Evolutionary conservation across 176 grass and related monocot species (phyloP).

Genomic region (Metroxylon sagu): DNA sequence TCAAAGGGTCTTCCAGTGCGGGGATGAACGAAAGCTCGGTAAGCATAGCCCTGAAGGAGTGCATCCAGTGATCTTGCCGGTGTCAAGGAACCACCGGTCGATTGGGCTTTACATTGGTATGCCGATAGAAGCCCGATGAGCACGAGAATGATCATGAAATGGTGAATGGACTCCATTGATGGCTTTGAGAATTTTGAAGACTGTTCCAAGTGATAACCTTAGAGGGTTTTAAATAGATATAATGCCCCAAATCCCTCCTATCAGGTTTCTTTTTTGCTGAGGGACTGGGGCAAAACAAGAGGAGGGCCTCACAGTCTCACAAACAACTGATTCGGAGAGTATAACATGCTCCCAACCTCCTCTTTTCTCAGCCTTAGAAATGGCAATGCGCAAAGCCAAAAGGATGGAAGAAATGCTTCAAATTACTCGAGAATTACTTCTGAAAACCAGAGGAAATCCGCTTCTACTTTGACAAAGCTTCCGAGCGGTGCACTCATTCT

Average conservation of each 20-base stretch:
- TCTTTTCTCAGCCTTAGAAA: no score
- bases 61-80: slow-evolving; percentile 44
- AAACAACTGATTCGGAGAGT: no score
- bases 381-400: no score
- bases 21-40: slow-evolving; percentile 39
- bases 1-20: slow-evolving; percentile 65
- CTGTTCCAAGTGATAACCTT: no score
- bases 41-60: slow-evolving; percentile 69
- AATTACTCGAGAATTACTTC: no score
- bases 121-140: slow-evolving; percentile 20
- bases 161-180: slow-evolving; percentile 23
- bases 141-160: slow-evolving; percentile 17
- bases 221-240: no score
- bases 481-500: not conserved
- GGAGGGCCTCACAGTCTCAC: no score
- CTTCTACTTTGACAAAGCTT: not conserved
- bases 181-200: not conserved
- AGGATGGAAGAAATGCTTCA: no score
- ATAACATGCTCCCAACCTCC: no score
- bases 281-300: no score
- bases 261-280: no score
- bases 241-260: no score
- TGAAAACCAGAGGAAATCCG: not conserved
- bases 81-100: not conserved
- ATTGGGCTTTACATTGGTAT: slow-evolving; percentile 21